phyloP scores from a whole-genome alignment of 345 rosid genomes.

The Eucalyptus pumila region DNA sequence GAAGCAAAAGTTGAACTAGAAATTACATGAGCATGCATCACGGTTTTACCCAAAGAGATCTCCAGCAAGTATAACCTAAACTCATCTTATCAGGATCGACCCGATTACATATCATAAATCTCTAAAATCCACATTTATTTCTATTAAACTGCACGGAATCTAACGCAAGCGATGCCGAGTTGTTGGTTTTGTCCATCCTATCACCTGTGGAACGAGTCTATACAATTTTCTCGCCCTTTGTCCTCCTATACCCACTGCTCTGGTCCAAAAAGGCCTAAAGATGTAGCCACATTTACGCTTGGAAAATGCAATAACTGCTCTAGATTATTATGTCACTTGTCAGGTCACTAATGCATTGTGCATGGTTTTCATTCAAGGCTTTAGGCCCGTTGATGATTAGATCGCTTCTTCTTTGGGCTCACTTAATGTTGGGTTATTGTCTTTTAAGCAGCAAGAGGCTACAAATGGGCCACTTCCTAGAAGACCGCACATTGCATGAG shows the following conservation, averaged over 20 bases:
- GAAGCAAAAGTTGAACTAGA: not conserved
- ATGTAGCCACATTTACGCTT: not conserved
- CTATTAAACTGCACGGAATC: not conserved
- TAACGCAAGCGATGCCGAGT: not conserved
- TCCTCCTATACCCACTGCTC: not conserved
- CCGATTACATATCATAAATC: not conserved
- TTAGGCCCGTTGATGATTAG: not conserved
- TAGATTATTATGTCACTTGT: not conserved
- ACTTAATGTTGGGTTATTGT: not conserved
- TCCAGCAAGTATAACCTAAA: not conserved
- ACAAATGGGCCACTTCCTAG: not conserved
- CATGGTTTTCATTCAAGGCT: not conserved
- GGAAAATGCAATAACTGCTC: not conserved
- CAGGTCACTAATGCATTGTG: not conserved
- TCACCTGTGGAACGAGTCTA: not conserved
- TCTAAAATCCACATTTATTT: not conserved
- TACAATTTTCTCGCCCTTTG: not conserved
- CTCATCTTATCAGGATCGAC: not conserved
- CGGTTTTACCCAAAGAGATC: not conserved
- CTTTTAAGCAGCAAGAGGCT: not conserved
- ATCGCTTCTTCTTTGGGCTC: not conserved
- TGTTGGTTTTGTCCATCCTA: not conserved
- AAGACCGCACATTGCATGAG: not conserved
- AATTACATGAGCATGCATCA: not conserved
- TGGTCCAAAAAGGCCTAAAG: not conserved